These are phyloP conservation scores for Xerophyta viscosa DNA, from an alignment of 106 monocot species.

Conservation along the genomic window DNA sequence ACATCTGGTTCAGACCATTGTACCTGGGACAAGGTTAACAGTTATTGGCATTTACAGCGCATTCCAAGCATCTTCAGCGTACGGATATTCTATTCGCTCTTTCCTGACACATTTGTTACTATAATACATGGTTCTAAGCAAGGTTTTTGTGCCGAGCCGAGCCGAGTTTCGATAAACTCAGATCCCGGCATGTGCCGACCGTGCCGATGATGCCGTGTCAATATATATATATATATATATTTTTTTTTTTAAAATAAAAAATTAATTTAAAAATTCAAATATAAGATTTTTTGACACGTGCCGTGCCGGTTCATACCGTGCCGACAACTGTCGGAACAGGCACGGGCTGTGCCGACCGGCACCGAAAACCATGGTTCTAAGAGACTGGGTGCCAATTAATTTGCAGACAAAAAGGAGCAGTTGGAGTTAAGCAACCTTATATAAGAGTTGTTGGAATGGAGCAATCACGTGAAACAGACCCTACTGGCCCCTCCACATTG, in stretches of 20 bases:
- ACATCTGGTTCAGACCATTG: conserved; percentile 93
- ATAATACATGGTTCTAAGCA: background rate
- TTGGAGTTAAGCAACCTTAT: conserved; percentile 97
- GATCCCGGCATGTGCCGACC: too few species aligned
- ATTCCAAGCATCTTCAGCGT: conserved; percentile 86
- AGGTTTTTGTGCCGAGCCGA: too few species aligned
- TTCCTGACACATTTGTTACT: background rate
- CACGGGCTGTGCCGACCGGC: too few species aligned
- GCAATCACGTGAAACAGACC: conserved; percentile 72
- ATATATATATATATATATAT: too few species aligned
- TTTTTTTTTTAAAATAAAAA: too few species aligned
- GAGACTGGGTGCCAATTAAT: background rate
- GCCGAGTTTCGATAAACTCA: too few species aligned
- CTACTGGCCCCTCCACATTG: conserved; percentile 67
- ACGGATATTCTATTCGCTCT: conserved; percentile 14
- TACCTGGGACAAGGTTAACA: conserved; percentile 85
- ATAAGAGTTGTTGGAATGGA: conserved; percentile 95
- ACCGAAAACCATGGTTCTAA: background rate
- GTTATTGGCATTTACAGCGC: conserved; percentile 94
- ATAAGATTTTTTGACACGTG: too few species aligned
- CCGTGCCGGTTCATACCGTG: too few species aligned
- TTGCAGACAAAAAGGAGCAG: conserved; percentile 84
- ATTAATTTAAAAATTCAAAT: too few species aligned
- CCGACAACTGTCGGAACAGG: too few species aligned
- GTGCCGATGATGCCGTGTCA: too few species aligned